Evolutionary conservation across 148 eudicot genomes (phyloP), one percentile per base, ranked within the genome.

Genomic region (Rhododendron kiyosumense): DNA sequence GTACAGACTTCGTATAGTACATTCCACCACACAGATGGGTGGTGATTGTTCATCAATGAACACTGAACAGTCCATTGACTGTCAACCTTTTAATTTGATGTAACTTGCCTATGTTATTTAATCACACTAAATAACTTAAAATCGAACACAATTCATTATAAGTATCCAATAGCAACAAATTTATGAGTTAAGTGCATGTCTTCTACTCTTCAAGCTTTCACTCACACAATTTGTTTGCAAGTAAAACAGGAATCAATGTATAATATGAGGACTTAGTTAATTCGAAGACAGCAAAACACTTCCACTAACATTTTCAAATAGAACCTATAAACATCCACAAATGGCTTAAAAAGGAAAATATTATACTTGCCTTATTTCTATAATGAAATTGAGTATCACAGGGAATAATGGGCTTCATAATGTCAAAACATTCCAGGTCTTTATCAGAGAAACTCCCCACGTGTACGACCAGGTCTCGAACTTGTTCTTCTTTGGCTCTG

Each of bases 381-480:
- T 97, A 97, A 87, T 95, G 94, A 89, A 94, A 97, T 87, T 97
- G 99, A 82, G 88, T 91, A 69, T 90, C 95, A 90, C 99, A 97
- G 26, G 98, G 95, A 88, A 97, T 91, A 89, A 97, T 97, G 84
- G 96, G 95, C 85, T 93, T 93, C 95, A 94, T 89, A 45, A 93
- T 86, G 86, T 88, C 89, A 74, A 28, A 81, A 86, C 48, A 88
- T 75, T 92, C 94, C 14, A 89, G 90, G 30, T 91, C 92, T 88
- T 89, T 89, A 54, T 82, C 87, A 81, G 98, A 86, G 85, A 97
- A 95, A 83, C 89, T 95, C 75, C 99, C 99, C 79, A 97, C 96
- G 86, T 91, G 95, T 71, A 93, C 85, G 49, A 92, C 89, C 90
- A 97, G 88, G 38, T 97, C 99, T 48, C 88, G 88, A 80, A 97